Evolutionary conservation across 73 alveolate genomes (phyloP).

Genomic region (Paraurostyla sp.): DNA sequence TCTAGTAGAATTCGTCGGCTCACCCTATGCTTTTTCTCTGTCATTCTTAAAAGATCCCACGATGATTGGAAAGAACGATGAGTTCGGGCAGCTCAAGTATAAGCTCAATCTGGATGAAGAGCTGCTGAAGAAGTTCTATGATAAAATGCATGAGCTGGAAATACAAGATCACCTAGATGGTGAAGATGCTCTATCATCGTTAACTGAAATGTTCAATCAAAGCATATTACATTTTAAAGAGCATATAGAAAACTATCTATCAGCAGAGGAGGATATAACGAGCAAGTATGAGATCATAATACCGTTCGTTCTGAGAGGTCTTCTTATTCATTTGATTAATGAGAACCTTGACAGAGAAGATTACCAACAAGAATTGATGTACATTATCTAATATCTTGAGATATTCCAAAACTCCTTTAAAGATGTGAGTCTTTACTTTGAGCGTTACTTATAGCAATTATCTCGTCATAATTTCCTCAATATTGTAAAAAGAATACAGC

Average conservation of each 20-base stretch:
- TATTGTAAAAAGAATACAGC: not conserved
- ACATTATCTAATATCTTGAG: not conserved
- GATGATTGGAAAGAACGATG: conserved; percentile 27
- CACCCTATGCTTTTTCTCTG: conserved; percentile 49
- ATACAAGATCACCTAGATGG: not conserved
- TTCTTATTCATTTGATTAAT: not conserved
- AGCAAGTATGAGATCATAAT: not conserved
- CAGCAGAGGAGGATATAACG: not conserved
- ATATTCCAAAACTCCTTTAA: not conserved
- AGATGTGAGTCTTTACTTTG: conserved; percentile 10
- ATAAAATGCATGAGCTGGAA: not conserved
- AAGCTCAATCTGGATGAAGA: conserved; percentile 51
- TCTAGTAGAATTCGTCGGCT: conserved; percentile 14
- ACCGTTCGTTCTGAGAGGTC: conserved; percentile 35
- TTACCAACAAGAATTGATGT: not conserved
- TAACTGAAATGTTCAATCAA: conserved; percentile 20
- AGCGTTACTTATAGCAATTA: conserved; percentile 18
- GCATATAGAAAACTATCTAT: not conserved
- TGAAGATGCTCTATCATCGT: not conserved
- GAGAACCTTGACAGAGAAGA: conserved; percentile 10
- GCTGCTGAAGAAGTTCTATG: not conserved
- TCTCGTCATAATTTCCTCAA: not conserved
- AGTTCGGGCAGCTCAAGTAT: conserved; percentile 43
- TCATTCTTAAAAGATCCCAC: conserved; percentile 49
- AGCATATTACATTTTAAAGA: not conserved